Conservation (phyloP, 2,329 filamentous ascomycete species). For the Colletotrichum graminicola region DNA sequence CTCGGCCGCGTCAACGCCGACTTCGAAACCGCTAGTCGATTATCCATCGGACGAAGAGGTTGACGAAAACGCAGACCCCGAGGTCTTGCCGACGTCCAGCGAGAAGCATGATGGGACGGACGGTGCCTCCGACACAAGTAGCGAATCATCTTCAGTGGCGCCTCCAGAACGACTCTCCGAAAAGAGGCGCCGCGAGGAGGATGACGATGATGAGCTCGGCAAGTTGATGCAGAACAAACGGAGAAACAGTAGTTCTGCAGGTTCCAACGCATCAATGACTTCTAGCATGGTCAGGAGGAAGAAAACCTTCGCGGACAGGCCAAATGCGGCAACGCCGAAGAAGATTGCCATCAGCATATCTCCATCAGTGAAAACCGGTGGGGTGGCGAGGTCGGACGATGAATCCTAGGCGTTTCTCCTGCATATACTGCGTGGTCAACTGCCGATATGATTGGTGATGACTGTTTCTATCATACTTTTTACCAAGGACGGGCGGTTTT, state of each 20-base stretch:
- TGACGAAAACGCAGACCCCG: constrained; percentile 68
- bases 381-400: constrained; percentile 54
- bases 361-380: constrained; percentile 57
- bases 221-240: constrained; percentile 79
- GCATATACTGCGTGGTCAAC: constrained; percentile 16
- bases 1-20: constrained; percentile 61
- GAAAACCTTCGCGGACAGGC: constrained; percentile 58
- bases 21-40: constrained; percentile 83
- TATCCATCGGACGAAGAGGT: constrained; percentile 93
- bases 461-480: constrained; percentile 38
- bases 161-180: constrained; percentile 85
- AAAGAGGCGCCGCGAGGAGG: constrained; percentile 91
- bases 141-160: constrained; percentile 52
- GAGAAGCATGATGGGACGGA: constrained; percentile 42
- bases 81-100: constrained; percentile 52
- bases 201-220: constrained; percentile 91
- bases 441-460: constrained; percentile 32
- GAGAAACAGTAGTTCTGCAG: constrained; percentile 68
- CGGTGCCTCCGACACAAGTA: constrained; percentile 35
- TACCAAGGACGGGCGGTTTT: constrained; percentile 32
- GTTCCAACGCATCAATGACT: constrained; percentile 53
- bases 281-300: constrained; percentile 59
- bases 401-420: constrained; percentile 50
- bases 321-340: constrained; percentile 57
- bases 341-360: constrained; percentile 72